phyloP scores from a whole-genome alignment of 1,139 yeast species.

The Maudiozyma humilis region DNA sequence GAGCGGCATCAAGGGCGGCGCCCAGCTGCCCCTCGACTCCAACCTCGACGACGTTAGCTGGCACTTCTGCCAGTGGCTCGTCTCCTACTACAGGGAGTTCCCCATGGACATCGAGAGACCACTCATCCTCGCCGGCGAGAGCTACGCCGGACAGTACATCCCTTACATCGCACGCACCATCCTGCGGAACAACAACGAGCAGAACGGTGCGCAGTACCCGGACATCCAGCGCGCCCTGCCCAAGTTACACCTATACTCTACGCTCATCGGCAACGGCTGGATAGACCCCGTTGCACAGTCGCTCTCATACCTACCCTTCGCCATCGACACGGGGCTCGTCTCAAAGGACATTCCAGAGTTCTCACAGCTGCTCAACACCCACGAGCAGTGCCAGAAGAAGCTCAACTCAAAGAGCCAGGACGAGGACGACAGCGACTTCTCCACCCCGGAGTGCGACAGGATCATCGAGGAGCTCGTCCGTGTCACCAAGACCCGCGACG shows the following conservation, averaged over 20 bases:
- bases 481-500: slow-evolving; percentile 31
- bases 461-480: slow-evolving; percentile 39
- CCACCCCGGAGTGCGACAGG: slow-evolving; percentile 42
- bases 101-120: slow-evolving; percentile 65
- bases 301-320: slow-evolving; percentile 69
- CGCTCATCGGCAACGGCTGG: slow-evolving; percentile 95
- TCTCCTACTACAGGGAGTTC: slow-evolving; percentile 58
- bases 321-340: slow-evolving; percentile 52
- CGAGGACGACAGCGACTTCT: slow-evolving; percentile 29
- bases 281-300: slow-evolving; percentile 85
- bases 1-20: slow-evolving; percentile 6
- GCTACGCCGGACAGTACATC: slow-evolving; percentile 94
- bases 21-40: slow-evolving; percentile 35
- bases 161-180: slow-evolving; percentile 76
- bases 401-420: slow-evolving; percentile 29
- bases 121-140: slow-evolving; percentile 82
- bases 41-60: slow-evolving; percentile 52
- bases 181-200: slow-evolving; percentile 36
- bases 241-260: slow-evolving; percentile 46
- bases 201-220: neutral
- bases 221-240: neutral
- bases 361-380: slow-evolving; percentile 39
- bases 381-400: slow-evolving; percentile 54
- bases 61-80: slow-evolving; percentile 59
- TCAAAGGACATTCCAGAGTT: slow-evolving; percentile 36